Evolutionary conservation across 331 rosid species (phyloP), one percentile per base, ranked within the genome.

Genomic region (Cucumis variabilis): DNA sequence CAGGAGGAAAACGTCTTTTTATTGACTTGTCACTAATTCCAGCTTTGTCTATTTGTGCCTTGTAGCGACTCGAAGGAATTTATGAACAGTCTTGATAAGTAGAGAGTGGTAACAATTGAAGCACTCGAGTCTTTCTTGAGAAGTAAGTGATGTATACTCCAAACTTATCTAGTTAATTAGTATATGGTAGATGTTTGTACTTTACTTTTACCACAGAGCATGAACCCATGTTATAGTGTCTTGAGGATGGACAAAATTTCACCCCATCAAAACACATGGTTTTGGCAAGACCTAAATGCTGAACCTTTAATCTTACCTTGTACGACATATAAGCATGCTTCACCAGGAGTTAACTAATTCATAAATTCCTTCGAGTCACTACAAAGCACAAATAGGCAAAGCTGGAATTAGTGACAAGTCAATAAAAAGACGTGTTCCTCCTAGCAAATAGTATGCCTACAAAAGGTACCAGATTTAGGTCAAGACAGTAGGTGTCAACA

Each of bases 271-370:
- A 88, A 94, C 98, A 90, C 98, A 95, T 87, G 84, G 99, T 98
- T 92, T 89, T 95, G 89, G 89, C 98, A 89, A 97, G 97, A 86
- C 96, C 99, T 90, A 97, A 27, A 90, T 97, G 99, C 82, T 90
- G 91, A 63, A 94, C 85, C 92, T 98, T 93, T 93, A 91, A 85
- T 62, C 99, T 98, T 87, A 87, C 77, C 92, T 93, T 97, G 88
- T 90, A 96, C 85, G 99, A 97, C 99, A 97, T 97, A 89, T 89
- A 97, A 84, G 99, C 98, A 92, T 97, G 99, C 83, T 94, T 97
- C 48, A 93, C 98, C 73, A 97, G 91, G 86, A 98, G 94, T 80
- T 88, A 95, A 85, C 98, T 95, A 91, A 91, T 95, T 97, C 98
- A 92, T 89, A 92, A 95, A 97, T 89, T 97, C 98, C 95, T 97